A percentile compares a stretch with the other conserved stretches of the same genome.
These are phyloP conservation scores for Davidsoniella australis DNA, from an alignment of 2,329 filamentous ascomycete species.

Conservation along the genomic window DNA sequence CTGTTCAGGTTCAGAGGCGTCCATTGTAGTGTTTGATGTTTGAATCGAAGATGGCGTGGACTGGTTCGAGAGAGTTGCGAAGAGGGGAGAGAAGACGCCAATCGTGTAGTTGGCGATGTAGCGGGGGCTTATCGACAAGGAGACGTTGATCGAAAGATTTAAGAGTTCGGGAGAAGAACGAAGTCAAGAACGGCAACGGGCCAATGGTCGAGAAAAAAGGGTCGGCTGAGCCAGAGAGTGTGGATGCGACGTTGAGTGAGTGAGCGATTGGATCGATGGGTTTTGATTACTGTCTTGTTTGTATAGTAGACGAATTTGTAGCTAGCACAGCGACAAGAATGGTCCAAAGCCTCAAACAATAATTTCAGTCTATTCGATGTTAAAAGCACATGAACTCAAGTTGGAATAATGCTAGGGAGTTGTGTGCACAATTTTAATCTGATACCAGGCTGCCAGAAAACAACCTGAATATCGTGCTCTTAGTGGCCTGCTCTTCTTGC, in stretches of 20 bases:
- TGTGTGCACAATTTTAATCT: too few species aligned
- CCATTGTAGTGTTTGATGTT: slow-evolving; percentile 38
- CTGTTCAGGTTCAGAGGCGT: slow-evolving; percentile 70
- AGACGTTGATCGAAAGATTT: not conserved
- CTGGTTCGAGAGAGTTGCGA: not conserved
- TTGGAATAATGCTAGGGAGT: too few species aligned
- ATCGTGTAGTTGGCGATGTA: not conserved
- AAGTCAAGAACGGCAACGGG: too few species aligned
- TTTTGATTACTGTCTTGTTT: not conserved
- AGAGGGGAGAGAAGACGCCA: not conserved
- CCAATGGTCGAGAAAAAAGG: too few species aligned
- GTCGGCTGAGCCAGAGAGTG: too few species aligned
- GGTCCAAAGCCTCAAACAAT: not conserved
- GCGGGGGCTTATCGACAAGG: not conserved
- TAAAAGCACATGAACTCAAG: too few species aligned
- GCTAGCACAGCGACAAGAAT: not conserved
- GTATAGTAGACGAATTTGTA: not conserved
- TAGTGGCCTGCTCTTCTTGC: too few species aligned
- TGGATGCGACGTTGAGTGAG: too few species aligned
- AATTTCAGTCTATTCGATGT: too few species aligned
- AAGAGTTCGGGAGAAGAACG: not conserved
- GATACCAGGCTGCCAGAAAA: too few species aligned
- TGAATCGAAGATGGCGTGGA: not conserved
- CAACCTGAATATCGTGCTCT: too few species aligned
- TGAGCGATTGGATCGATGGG: too few species aligned